Evolutionary conservation across 2,329 filamentous ascomycete species (phyloP).

Genomic region (Alternaria sp.): DNA sequence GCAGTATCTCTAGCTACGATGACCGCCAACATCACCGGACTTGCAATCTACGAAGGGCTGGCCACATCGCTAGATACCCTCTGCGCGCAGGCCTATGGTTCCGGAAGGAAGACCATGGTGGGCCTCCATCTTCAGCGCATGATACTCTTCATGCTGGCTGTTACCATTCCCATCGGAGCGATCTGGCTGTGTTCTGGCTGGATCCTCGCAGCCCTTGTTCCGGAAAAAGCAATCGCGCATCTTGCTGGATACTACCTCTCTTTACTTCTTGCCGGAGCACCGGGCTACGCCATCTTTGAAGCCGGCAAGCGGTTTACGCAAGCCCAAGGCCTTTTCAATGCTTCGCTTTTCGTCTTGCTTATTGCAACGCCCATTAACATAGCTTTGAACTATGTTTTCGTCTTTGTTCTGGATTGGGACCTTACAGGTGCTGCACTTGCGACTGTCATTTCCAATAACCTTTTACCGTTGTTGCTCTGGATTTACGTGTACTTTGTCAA

Average conservation of each 20-base stretch:
- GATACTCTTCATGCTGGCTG: constrained; percentile 59
- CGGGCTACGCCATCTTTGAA: constrained; percentile 65
- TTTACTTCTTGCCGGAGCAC: constrained; percentile 60
- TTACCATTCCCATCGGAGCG: constrained; percentile 59
- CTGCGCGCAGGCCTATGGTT: constrained; percentile 63
- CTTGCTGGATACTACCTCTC: constrained; percentile 61
- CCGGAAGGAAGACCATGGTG: constrained; percentile 58
- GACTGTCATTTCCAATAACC: constrained; percentile 59
- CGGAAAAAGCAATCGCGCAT: constrained; percentile 58
- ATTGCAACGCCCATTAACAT: constrained; percentile 61
- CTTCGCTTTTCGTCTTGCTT: constrained; percentile 58
- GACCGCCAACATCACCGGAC: constrained; percentile 64
- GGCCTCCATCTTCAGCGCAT: constrained; percentile 64
- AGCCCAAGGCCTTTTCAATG: constrained; percentile 64
- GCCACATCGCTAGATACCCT: constrained; percentile 62
- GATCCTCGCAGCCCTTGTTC: constrained; percentile 58
- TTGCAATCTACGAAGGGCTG: constrained; percentile 62
- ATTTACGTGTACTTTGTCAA: constrained; percentile 56
- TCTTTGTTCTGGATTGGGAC: constrained; percentile 54
- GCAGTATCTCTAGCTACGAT: constrained; percentile 63
- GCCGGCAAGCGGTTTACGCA: constrained; percentile 65
- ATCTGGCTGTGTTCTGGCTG: constrained; percentile 61
- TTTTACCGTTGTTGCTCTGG: constrained; percentile 60
- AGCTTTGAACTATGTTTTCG: constrained; percentile 61
- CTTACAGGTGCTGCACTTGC: constrained; percentile 63